These are phyloP conservation scores for Hypoxylon sp. DNA, from an alignment of 2,329 filamentous ascomycete species.

Conservation along the genomic window DNA sequence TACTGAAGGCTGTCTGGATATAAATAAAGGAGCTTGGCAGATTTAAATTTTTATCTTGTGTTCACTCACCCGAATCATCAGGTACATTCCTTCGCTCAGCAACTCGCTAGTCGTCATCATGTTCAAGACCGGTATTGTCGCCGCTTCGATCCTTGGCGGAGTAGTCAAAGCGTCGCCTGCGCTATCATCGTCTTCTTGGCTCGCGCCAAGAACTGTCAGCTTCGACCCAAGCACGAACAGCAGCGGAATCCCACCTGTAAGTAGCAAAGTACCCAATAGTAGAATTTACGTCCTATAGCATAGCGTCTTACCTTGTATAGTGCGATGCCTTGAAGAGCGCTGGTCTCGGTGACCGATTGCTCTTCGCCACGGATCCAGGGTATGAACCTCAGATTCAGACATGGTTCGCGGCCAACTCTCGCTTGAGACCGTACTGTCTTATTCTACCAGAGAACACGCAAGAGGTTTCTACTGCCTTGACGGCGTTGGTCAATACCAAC, in stretches of 20 bases:
- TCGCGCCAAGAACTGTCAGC: slow-evolving; percentile 4
- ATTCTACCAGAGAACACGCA: slow-evolving; percentile 36
- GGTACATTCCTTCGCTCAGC: not conserved
- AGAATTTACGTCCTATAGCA: not conserved
- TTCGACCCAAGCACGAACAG: slow-evolving; percentile 1
- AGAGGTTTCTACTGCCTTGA: slow-evolving; percentile 38
- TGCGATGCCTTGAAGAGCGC: slow-evolving; percentile 38
- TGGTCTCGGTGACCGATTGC: slow-evolving; percentile 38
- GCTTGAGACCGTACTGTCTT: slow-evolving; percentile 39
- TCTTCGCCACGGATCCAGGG: slow-evolving; percentile 33
- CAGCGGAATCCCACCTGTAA: slow-evolving; percentile 27
- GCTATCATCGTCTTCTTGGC: slow-evolving; percentile 1
- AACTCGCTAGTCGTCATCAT: slow-evolving; percentile 2
- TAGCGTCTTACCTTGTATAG: slow-evolving; percentile 21
- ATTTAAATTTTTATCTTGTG: not conserved
- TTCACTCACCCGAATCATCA: not conserved
- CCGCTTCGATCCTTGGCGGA: not conserved
- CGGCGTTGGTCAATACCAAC: slow-evolving; percentile 27
- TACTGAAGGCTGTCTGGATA: too few species aligned
- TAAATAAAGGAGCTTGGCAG: not conserved
- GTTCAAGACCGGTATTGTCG: slow-evolving; percentile 14
- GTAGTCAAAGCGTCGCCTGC: slow-evolving; percentile 1
- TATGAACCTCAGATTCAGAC: slow-evolving; percentile 39
- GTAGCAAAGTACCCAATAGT: not conserved
- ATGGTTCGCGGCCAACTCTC: slow-evolving; percentile 37